Conservation (phyloP, 768 basidiomycete genomes). For the Naganishia randhawae region DNA sequence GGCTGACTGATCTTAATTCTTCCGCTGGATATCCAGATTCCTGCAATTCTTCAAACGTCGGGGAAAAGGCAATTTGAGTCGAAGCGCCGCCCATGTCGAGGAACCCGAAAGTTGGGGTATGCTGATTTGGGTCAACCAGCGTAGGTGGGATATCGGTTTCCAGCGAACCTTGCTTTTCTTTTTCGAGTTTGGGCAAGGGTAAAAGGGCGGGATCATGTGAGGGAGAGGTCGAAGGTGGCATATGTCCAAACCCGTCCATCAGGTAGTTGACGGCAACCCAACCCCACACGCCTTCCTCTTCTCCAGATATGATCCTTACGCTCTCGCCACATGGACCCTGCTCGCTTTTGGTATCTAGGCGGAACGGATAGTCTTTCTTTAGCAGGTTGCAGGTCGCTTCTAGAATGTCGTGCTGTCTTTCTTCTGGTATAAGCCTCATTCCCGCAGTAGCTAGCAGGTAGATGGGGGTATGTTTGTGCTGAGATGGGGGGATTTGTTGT, state of each 20-base stretch:
- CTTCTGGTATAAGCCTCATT: conserved; percentile 77
- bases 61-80: conserved; percentile 97
- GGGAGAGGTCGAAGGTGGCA: conserved; percentile 35
- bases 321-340: conserved; percentile 85
- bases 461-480: conserved; percentile 77
- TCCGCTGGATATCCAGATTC: conserved; percentile 54
- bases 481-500: conserved; percentile 76
- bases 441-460: conserved; percentile 96
- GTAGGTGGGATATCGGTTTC: conserved; percentile 38
- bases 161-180: conserved; percentile 18
- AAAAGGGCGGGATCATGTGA: conserved; percentile 38
- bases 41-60: conserved; percentile 58
- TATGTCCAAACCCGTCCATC: conserved; percentile 80
- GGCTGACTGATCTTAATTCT: conserved; percentile 71
- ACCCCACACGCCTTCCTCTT: conserved; percentile 96
- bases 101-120: conserved; percentile 88
- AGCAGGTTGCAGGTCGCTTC: conserved; percentile 73
- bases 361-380: conserved; percentile 69
- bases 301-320: conserved; percentile 89
- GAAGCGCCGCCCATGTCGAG: conserved; percentile 99
- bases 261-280: conserved; percentile 99
- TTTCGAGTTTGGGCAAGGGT: conserved; percentile 37
- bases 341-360: conserved; percentile 63
- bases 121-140: conserved; percentile 50
- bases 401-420: conserved; percentile 70